A percentile compares a stretch with the other conserved stretches of the same genome.
These are phyloP conservation scores for Hordeum pubiflorum DNA, from an alignment of 202 grass and related monocot species.

Conservation along the genomic window DNA sequence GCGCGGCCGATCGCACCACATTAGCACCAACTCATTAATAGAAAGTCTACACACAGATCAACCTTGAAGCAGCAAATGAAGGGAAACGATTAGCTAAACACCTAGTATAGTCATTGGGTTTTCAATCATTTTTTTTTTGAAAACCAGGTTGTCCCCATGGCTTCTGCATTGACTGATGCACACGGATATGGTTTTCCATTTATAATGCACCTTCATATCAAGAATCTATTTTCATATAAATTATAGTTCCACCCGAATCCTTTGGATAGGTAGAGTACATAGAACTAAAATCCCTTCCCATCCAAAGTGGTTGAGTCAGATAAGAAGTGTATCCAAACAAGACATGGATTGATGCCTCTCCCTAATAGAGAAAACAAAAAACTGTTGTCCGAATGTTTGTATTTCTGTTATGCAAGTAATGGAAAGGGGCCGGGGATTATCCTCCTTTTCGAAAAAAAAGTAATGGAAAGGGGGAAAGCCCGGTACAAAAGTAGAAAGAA, in stretches of 20 bases:
- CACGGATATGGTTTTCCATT: not conserved
- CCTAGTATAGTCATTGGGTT: not conserved
- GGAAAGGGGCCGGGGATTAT: too few relatives aligned
- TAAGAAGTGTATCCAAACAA: not conserved
- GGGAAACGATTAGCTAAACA: not conserved
- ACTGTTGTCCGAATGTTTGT: too few relatives aligned
- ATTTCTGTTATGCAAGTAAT: too few relatives aligned
- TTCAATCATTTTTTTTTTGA: not conserved
- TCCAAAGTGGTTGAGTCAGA: not conserved
- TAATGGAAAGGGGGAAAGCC: too few relatives aligned
- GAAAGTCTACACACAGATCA: not conserved
- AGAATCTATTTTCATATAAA: not conserved
- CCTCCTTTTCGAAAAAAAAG: too few relatives aligned
- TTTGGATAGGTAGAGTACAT: not conserved
- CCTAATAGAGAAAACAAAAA: not conserved
- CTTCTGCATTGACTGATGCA: not conserved
- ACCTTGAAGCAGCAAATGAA: not conserved
- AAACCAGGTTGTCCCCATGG: not conserved
- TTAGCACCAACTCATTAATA: not conserved
- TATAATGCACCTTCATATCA: not conserved
- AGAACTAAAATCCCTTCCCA: not conserved
- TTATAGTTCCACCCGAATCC: not conserved
- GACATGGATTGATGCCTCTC: not conserved
- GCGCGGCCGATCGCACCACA: too few relatives aligned
- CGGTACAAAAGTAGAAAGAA: too few relatives aligned